phyloP scores from a whole-genome alignment of 2,329 filamentous ascomycete genomes.

The Colletotrichum gigasporum region DNA sequence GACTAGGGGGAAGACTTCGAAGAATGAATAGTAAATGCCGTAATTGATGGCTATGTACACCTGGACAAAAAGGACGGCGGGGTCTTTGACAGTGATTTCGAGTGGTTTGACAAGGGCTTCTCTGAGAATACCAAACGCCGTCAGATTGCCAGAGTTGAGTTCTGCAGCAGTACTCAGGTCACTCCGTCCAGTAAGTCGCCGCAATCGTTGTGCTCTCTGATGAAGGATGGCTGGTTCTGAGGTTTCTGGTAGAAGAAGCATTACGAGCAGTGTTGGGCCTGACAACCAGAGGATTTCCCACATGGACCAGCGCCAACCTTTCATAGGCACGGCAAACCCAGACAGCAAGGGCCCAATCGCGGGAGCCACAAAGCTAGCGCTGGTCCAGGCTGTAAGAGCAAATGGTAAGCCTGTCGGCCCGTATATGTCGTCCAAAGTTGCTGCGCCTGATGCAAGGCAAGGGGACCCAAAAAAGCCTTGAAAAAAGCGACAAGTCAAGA shows the following conservation, averaged over 20 bases:
- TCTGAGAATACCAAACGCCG: too few relatives aligned
- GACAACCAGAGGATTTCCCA: conserved; percentile 49
- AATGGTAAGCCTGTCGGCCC: conserved; percentile 50
- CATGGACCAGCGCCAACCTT: conserved; percentile 58
- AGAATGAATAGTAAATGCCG: conserved; percentile 55
- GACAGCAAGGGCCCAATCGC: conserved; percentile 58
- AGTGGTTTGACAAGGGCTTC: conserved; percentile 51
- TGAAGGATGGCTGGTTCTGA: too few relatives aligned
- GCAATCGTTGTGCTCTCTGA: too few relatives aligned
- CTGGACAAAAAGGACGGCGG: conserved; percentile 52
- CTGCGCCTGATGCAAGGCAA: conserved; percentile 39
- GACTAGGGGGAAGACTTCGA: conserved; percentile 58
- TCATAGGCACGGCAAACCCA: conserved; percentile 53
- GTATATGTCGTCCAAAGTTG: conserved; percentile 39
- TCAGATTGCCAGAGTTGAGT: too few relatives aligned
- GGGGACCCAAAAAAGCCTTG: conserved; percentile 55
- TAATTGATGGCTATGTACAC: conserved; percentile 54
- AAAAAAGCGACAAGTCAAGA: conserved; percentile 62
- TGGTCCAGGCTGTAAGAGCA: conserved; percentile 54
- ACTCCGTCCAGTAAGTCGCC: too few relatives aligned
- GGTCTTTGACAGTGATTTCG: conserved; percentile 47
- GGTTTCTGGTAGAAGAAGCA: conserved; percentile 72
- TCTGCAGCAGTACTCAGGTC: too few relatives aligned
- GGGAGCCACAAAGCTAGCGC: conserved; percentile 51
- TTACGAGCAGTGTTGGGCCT: conserved; percentile 54